These are phyloP conservation scores for Ustilago sp. DNA, from an alignment of 1,284 basidiomycete genomes.

Conservation along the genomic window DNA sequence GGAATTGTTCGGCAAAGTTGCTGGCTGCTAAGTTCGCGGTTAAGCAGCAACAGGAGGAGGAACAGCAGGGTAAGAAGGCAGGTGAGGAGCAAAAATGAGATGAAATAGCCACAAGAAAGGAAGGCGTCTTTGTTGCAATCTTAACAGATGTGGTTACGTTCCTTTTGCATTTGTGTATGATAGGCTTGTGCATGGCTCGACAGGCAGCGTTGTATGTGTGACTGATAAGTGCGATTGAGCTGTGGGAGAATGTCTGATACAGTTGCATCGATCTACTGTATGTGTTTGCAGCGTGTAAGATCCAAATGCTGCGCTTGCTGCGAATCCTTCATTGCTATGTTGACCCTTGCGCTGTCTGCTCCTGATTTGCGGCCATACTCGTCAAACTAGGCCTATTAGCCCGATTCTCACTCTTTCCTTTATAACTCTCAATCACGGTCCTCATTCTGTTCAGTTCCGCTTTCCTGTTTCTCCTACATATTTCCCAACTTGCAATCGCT, in stretches of 20 bases:
- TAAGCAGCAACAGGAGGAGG: conserved; percentile 34
- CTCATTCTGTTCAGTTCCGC: conserved; percentile 50
- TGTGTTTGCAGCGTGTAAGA: neutral
- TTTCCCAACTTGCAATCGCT: conserved; percentile 44
- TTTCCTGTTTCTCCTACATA: conserved; percentile 45
- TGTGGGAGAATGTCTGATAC: too few relatives aligned
- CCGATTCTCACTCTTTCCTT: conserved; percentile 8
- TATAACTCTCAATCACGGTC: conserved; percentile 50
- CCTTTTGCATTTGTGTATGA: neutral
- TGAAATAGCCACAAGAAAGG: neutral
- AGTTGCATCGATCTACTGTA: neutral
- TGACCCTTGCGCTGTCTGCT: conserved; percentile 1
- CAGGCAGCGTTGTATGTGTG: neutral
- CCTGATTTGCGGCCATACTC: neutral
- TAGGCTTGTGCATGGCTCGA: neutral
- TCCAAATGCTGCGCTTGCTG: neutral
- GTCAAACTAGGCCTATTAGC: conserved; percentile 18
- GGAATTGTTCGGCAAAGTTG: conserved; percentile 79
- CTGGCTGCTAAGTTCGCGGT: conserved; percentile 43
- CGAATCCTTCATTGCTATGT: neutral
- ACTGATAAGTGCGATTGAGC: too few relatives aligned
- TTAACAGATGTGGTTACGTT: neutral
- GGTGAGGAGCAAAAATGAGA: neutral
- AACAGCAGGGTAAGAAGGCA: conserved; percentile 11
- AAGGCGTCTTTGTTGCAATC: neutral